phyloP scores from a whole-genome alignment of 306 rosid species.

The Mucuna pruriens region DNA sequence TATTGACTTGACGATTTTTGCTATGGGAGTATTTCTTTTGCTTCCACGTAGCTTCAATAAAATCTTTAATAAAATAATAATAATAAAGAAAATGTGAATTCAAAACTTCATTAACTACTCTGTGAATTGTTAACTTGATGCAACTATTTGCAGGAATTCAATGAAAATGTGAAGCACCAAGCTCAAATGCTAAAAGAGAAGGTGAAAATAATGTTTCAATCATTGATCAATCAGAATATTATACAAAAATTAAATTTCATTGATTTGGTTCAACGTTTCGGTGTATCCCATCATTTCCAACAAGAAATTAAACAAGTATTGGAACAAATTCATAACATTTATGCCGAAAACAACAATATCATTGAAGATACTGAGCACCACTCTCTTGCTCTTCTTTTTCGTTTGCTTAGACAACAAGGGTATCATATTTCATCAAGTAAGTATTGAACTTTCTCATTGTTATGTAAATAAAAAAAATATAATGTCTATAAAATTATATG shows the following conservation, averaged over 20 bases:
- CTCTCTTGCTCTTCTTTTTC: slow-evolving; percentile 19
- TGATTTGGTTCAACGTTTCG: slow-evolving; percentile 27
- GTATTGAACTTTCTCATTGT: neutral
- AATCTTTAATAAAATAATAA: too few species aligned
- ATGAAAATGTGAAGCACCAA: neutral
- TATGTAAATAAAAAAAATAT: neutral
- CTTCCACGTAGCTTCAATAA: too few species aligned
- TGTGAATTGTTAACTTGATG: neutral
- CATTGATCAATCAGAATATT: neutral
- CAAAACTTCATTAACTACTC: neutral
- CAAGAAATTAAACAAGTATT: neutral
- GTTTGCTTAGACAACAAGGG: slow-evolving; percentile 30
- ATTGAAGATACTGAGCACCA: neutral
- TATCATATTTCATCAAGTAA: neutral
- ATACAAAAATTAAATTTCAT: neutral
- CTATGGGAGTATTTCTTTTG: too few species aligned
- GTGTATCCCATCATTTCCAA: slow-evolving; percentile 14
- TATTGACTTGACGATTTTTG: too few species aligned
- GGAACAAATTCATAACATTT: neutral
- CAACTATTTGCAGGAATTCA: neutral
- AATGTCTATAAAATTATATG: neutral
- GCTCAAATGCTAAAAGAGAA: slow-evolving; percentile 16
- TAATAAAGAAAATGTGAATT: too few species aligned
- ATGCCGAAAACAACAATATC: neutral
- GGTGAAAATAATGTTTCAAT: slow-evolving; percentile 34